Evolutionary conservation across 1,284 basidiomycete genomes (phyloP), one percentile per base, ranked within the genome.

Genomic region (Boletus semigastroideus): DNA sequence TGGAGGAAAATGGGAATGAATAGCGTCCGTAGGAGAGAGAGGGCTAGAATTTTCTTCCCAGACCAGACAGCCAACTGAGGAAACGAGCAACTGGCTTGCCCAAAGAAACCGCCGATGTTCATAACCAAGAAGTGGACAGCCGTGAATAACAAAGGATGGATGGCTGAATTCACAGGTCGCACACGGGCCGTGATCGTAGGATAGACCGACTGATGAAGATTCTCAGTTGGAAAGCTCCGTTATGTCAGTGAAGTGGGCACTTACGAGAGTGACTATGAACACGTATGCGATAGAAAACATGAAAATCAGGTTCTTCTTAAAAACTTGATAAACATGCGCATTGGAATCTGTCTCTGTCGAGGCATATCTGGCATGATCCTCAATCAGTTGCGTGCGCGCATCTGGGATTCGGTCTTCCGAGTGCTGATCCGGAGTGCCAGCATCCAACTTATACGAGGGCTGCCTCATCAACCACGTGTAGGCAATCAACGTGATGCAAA

Each of bases 11-110:
- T n/a, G 10, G 47, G 47, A 41, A 48, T 22, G 38, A 48, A 25
- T 8, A 48, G n/a, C 9, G 46, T 48, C 38, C 46, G 46, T 4
- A 48, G 25, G 30, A 48, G 47, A 19, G 47, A 48, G 39, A 48
- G 42, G 39, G 22, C 31, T 10, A 48, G 31, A 31, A 43, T 43
- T 19, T 31, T 31, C 28, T 20, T 43, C 7, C 27, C 42, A 2
- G 28, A 31, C 28, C 31, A 44, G 31, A 34, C 28, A n/a, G 13
- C 19, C 8, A 48, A 9, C 9, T 6, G 9, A 27, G 47, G 40
- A 17, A 28, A 28, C 8, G 39, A 48, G 17, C 39, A 42, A 9
- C 22, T 44, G 40, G 22, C 34, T 34, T 31, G 47, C 17, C 47
- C 47, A 16, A 36, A 1, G 27, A 48, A 16, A 44, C 33, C 47